Evolutionary conservation across 805 yeast genomes (phyloP).

Genomic region (Wickerhamiella allomyrinae): DNA sequence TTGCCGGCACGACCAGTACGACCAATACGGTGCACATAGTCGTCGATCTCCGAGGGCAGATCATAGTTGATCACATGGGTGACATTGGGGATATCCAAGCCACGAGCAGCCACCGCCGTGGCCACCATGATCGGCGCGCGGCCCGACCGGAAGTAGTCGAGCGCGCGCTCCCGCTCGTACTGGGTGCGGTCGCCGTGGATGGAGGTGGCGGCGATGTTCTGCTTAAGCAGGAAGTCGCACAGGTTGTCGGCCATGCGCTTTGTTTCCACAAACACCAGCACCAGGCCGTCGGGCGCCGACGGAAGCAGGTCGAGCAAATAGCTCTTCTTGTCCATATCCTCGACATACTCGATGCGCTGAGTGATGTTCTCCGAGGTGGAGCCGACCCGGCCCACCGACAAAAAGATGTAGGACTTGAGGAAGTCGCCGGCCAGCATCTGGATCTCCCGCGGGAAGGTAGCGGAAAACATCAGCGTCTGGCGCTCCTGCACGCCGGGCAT

Average conservation of each 20-base stretch:
- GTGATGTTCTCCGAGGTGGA: slow-evolving; percentile 98
- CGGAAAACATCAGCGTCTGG: slow-evolving; percentile 97
- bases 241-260: slow-evolving; percentile 96
- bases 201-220: slow-evolving; percentile 92
- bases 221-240: slow-evolving; percentile 79
- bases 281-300: slow-evolving; percentile 67
- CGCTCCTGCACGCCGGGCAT: slow-evolving; percentile 87
- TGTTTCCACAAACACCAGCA: slow-evolving; percentile 93
- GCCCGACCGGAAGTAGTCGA: slow-evolving; percentile 87
- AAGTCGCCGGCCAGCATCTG: slow-evolving; percentile 95
- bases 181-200: slow-evolving; percentile 99
- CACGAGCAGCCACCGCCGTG: slow-evolving; percentile 99
- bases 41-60: slow-evolving; percentile 93
- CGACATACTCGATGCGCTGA: slow-evolving; percentile 84
- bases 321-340: slow-evolving; percentile 82
- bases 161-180: slow-evolving; percentile 93
- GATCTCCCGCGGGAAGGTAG: slow-evolving; percentile 97
- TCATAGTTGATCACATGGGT: slow-evolving; percentile 96
- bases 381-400: slow-evolving; percentile 98
- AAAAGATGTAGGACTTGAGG: slow-evolving; percentile 86
- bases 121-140: slow-evolving; percentile 90
- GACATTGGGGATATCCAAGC: slow-evolving; percentile 98
- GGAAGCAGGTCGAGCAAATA: slow-evolving; percentile 75
- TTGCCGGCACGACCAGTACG: slow-evolving; percentile 99
- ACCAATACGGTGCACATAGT: slow-evolving; percentile 98